Base-by-base conservation (phyloP, 768 basidiomycete species). In the Pilatotrama ljubarskyi region DNA sequence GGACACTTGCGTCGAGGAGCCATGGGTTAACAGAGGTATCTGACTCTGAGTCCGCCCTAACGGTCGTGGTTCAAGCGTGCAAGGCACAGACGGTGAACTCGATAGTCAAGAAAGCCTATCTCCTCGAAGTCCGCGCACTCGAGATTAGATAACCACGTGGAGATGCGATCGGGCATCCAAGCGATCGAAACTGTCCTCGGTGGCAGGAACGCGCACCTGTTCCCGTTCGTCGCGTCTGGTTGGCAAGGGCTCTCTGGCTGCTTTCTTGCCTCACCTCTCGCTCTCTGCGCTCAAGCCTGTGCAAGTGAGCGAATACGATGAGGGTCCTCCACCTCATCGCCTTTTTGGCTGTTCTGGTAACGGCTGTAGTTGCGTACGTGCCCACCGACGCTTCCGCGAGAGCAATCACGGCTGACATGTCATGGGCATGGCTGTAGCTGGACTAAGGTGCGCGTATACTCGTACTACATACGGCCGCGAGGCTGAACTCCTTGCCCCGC, bases 1-100 rank as follows among this genome's bases (percentile, higher is more conserved):
- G 83, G 78, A 69, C 94, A 96, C 43, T 84, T 82, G 63, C 78
- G 80, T 54, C 84, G 81, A 15, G 80, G 82, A 3, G 84, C 81
- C 88, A 90, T 87, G 29, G n/a, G n/a, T n/a, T n/a, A n/a, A n/a
- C n/a, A n/a, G n/a, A n/a, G n/a, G n/a, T n/a, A n/a, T n/a, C n/a
- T n/a, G n/a, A n/a, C n/a, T n/a, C n/a, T n/a, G n/a, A n/a, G n/a
- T n/a, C n/a, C n/a, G n/a, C n/a, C n/a, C n/a, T n/a, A n/a, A n/a
- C n/a, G n/a, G n/a, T n/a, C n/a, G n/a, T n/a, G n/a, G n/a, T n/a
- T n/a, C n/a, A n/a, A n/a, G n/a, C n/a, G n/a, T n/a, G 44, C 44
- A 46, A 26, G 44, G 44, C 44, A 46, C 44, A 24, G 17, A n/a
- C 7, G 50, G 36, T 4, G 50, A n/a, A 22, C 25, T 20, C 8